These are phyloP conservation scores for Hypoxylon lenormandii DNA, from an alignment of 495 filamentous ascomycete species.

Conservation along the genomic window DNA sequence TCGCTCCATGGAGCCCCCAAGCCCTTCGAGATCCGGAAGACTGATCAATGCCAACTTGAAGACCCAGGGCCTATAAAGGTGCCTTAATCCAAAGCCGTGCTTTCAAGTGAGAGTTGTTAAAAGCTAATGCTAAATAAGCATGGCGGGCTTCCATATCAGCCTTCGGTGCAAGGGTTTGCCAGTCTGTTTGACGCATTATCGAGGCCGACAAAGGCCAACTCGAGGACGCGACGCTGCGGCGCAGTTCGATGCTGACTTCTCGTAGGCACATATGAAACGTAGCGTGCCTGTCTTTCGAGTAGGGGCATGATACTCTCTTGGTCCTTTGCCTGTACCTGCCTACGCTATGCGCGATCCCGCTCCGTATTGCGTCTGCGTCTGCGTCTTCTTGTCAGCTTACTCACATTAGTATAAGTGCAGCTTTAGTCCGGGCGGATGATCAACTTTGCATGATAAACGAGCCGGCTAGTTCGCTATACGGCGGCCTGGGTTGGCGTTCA, in stretches of 20 bases:
- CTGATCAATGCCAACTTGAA: no score
- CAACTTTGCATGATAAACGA: constrained; percentile 11
- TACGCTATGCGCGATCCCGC: neutral
- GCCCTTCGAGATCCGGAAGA: no score
- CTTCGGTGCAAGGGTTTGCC: neutral
- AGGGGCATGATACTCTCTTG: neutral
- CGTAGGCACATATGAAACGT: neutral
- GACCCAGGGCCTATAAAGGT: no score
- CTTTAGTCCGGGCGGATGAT: neutral
- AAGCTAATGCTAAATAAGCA: neutral
- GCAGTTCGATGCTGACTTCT: constrained; percentile 3
- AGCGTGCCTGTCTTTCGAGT: neutral
- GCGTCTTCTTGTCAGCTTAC: constrained; percentile 33
- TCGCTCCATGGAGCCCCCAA: no score
- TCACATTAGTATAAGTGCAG: constrained; percentile 15
- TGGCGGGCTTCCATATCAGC: neutral
- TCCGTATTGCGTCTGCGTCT: neutral
- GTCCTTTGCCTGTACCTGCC: constrained; percentile 4
- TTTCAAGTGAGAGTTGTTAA: no score
- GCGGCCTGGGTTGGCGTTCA: neutral
- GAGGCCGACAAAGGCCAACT: neutral
- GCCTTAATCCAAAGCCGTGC: no score
- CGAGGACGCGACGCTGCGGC: constrained; percentile 8
- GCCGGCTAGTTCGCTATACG: neutral
- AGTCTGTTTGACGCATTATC: neutral